Conservation (phyloP, 192 early-diverging fungal species). For the Rhizoclosmatium globosum region DNA sequence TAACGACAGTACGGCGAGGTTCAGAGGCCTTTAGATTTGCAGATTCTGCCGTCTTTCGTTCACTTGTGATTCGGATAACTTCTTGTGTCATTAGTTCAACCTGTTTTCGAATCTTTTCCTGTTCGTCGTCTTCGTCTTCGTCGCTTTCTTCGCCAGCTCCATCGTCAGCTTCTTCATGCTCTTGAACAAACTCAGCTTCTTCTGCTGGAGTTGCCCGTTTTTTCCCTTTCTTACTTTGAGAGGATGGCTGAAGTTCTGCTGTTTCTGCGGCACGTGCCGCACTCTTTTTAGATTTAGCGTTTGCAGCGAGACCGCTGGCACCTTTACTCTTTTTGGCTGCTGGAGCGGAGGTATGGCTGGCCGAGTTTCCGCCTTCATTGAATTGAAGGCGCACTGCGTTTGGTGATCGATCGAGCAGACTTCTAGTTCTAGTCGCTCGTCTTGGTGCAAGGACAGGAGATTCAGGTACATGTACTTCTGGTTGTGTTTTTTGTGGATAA, state of each 20-base stretch:
- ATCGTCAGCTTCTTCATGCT: neutral
- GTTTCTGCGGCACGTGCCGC: neutral
- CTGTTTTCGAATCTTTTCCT: neutral
- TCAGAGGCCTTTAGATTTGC: neutral
- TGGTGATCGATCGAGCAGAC: neutral
- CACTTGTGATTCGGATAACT: neutral
- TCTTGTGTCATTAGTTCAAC: neutral
- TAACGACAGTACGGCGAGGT: neutral
- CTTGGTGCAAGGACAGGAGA: too few relatives aligned
- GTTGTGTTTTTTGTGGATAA: too few relatives aligned
- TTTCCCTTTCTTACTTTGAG: neutral
- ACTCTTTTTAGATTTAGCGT: neutral
- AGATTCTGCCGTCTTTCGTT: neutral
- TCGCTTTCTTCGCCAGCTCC: neutral
- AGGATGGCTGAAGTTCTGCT: neutral
- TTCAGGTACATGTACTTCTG: too few relatives aligned
- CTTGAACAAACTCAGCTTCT: neutral
- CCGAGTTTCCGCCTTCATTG: neutral
- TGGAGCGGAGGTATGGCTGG: neutral
- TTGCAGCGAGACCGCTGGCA: neutral
- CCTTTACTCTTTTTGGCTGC: neutral
- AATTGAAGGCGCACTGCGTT: neutral
- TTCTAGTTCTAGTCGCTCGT: neutral
- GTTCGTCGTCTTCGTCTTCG: neutral
- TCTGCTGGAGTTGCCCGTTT: neutral